Evolutionary conservation across 805 yeast genomes (phyloP), one percentile per base, ranked within the genome.

Genomic region (Barnettozyma salicaria): DNA sequence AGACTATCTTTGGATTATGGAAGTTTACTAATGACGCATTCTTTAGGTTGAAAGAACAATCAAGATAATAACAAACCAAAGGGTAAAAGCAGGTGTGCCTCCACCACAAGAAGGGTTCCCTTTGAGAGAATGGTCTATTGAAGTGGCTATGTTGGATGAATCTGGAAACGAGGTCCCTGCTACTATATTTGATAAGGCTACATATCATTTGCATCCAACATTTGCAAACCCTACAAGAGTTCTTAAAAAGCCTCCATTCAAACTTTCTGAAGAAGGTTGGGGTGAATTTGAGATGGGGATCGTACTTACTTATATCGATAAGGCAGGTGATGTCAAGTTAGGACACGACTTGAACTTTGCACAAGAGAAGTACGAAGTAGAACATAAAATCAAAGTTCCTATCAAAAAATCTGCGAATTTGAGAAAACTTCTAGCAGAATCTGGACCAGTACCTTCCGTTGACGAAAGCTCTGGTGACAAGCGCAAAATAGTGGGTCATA

Each of bases 251-350:
- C 74, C 83, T 8, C 98, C 98, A 9, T 90, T 89, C 64, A 74
- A 64, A 55, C 81, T 90, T 40, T 84, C 78, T 53, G 98, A 90
- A 60, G 80, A 86, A 64, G 98, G 98, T 35, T 90, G 98, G 97
- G 98, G 97, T 59, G 97, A 90, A 49, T 90, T 90, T 54, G 96
- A 89, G 55, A 72, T 92, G 57, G 84, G 84, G 26, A 79, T 92
- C 43, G 71, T 83, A 23, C 67, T 89, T 29, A 82, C 82, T 43
- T 65, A 84, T 30, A 70, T 80, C 14, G 97, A 94, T 42, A 84
- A 82, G 55, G 83, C 80, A 37, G 97, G 97, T 33, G 97, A 89
- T 59, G 73, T 82, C 44, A 84, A 84, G 56, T 61, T 92, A 39
- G 76, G 74, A 52, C 97, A 92, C 58, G 98, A 90, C 61, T 74